Conservation (phyloP, 1,284 basidiomycete genomes). For the Hymenochaete sp. region DNA sequence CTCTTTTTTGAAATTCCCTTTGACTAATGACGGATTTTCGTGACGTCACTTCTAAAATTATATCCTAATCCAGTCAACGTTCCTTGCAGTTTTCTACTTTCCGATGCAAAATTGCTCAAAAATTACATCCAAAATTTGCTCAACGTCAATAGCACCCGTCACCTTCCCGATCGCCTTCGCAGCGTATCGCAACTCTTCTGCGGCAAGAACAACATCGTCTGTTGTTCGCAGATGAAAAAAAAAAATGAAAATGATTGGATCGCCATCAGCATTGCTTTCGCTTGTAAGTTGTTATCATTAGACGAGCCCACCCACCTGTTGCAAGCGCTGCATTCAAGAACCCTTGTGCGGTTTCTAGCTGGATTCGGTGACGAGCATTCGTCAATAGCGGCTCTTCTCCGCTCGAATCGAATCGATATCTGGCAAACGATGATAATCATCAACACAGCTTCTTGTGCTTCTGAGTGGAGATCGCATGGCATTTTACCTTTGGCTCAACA, state of each 20-base stretch:
- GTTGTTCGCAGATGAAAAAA: not conserved
- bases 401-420: not conserved
- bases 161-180: slow-evolving; percentile 73
- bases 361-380: slow-evolving; percentile 68
- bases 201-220: slow-evolving; percentile 66
- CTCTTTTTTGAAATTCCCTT: not conserved
- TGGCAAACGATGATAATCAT: not conserved
- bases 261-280: slow-evolving; percentile 8
- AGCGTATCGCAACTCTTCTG: slow-evolving; percentile 81
- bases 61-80: not conserved
- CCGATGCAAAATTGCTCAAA: slow-evolving; percentile 85
- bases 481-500: slow-evolving; percentile 49
- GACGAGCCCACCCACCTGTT: slow-evolving; percentile 31
- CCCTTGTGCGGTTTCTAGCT: slow-evolving; percentile 56
- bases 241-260: slow-evolving; percentile 5
- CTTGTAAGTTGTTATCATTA: slow-evolving; percentile 22
- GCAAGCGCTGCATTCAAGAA: slow-evolving; percentile 62
- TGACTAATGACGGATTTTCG: not conserved
- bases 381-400: slow-evolving; percentile 29
- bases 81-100: slow-evolving; percentile 37
- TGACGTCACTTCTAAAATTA: too few relatives aligned
- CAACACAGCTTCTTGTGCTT: too few relatives aligned
- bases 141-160: slow-evolving; percentile 63
- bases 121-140: slow-evolving; percentile 74
- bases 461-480: too few relatives aligned